phyloP scores from a whole-genome alignment of 2,329 filamentous ascomycete genomes.

The Fusarium xylarioides region DNA sequence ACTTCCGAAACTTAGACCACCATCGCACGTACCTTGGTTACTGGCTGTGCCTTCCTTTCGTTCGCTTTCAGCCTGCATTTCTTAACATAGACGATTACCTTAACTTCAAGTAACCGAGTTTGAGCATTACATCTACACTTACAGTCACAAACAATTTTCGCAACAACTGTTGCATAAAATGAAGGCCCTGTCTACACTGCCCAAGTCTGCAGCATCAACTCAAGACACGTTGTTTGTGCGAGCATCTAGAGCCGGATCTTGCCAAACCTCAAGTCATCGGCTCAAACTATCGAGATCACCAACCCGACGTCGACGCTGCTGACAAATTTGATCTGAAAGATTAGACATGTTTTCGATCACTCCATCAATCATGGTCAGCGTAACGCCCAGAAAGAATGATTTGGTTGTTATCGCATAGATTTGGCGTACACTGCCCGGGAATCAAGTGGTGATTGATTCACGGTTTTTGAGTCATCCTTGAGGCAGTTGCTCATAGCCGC shows the following conservation, averaged over 20 bases:
- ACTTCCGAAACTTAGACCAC: background rate
- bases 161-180: background rate
- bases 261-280: background rate
- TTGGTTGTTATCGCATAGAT: background rate
- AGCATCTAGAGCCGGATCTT: background rate
- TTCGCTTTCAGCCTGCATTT: background rate
- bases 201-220: background rate
- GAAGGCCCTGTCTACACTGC: background rate
- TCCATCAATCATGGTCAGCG: too few species aligned
- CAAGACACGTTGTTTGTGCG: background rate
- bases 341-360: background rate
- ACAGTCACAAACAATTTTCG: background rate
- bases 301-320: background rate
- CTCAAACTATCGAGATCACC: background rate
- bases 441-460: background rate
- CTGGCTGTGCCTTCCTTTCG: background rate
- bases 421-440: too few species aligned
- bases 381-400: background rate
- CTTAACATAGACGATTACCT: too few species aligned
- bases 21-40: background rate
- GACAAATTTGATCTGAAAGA: background rate
- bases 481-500: background rate
- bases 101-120: background rate
- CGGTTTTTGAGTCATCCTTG: background rate
- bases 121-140: background rate